A percentile compares a stretch with the other conserved stretches of the same genome.
phyloP scores from a whole-genome alignment of 179 eudicot genomes.

The Carnegiea gigantea region DNA sequence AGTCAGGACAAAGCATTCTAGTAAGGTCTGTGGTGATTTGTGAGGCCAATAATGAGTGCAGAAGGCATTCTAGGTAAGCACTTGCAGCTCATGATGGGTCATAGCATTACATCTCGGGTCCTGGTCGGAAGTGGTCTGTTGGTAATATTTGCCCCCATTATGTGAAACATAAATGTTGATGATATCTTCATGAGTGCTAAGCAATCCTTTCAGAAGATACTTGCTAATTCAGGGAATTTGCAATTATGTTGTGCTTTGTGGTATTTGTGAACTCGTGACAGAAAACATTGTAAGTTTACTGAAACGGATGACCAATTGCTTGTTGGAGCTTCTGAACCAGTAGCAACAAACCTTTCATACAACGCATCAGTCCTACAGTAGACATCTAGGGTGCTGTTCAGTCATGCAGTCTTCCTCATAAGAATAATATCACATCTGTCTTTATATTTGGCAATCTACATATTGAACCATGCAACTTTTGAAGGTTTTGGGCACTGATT shows the following conservation, averaged over 20 bases:
- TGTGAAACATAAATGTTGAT: not conserved
- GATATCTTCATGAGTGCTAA: not conserved
- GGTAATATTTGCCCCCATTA: not conserved
- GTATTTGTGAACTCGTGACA: not conserved
- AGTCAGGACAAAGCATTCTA: not conserved
- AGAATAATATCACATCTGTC: not conserved
- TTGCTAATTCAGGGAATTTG: not conserved
- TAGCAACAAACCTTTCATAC: not conserved
- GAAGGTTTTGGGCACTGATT: not conserved
- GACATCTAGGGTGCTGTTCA: not conserved
- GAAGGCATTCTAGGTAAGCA: not conserved
- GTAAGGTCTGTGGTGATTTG: not conserved
- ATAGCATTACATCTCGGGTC: not conserved
- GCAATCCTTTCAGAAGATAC: not conserved
- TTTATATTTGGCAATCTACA: constrained; percentile 1
- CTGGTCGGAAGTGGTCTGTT: not conserved
- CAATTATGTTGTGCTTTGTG: not conserved
- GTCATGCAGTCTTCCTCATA: not conserved
- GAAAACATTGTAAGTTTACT: not conserved
- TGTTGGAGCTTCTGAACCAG: not conserved
- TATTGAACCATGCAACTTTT: not conserved
- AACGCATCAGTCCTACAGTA: not conserved
- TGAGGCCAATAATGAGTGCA: not conserved
- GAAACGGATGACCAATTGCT: not conserved
- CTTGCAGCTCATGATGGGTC: not conserved